phyloP scores from a whole-genome alignment of 2,329 filamentous ascomycete genomes.

The Fusarium sp. region DNA sequence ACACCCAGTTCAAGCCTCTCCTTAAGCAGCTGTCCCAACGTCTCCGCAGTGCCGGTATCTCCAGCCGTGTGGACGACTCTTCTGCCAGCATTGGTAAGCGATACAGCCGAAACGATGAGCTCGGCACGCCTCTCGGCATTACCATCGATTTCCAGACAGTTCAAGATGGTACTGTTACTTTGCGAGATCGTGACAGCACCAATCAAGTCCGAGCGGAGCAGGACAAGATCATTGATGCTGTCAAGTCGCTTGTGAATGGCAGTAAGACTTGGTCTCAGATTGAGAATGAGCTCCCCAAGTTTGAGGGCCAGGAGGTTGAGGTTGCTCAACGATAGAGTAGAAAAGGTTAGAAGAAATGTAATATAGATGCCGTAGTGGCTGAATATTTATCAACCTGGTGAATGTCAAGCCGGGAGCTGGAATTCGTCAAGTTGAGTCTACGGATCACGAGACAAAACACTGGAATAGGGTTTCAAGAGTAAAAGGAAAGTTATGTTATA shows the following conservation, averaged over 20 bases:
- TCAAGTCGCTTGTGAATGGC: conserved; percentile 63
- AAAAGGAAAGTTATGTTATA: too few relatives aligned
- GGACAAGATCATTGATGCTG: conserved; percentile 79
- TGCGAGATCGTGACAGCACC: conserved; percentile 90
- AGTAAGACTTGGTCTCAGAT: conserved; percentile 74
- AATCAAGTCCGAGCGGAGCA: conserved; percentile 88
- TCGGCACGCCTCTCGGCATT: conserved; percentile 92
- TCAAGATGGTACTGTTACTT: conserved; percentile 85
- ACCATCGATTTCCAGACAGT: conserved; percentile 97
- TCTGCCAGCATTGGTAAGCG: conserved; percentile 94
- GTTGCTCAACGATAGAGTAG: conserved; percentile 47
- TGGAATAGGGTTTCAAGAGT: too few relatives aligned
- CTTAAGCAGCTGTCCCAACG: conserved; percentile 77
- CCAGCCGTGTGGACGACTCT: conserved; percentile 88
- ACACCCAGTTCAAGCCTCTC: conserved; percentile 82
- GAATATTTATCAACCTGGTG: neutral
- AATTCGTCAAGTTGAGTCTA: conserved; percentile 20
- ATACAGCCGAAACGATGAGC: conserved; percentile 93
- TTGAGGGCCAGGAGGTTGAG: conserved; percentile 78
- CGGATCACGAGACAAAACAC: conserved; percentile 9
- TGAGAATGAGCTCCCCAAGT: conserved; percentile 80
- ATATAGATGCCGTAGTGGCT: conserved; percentile 28
- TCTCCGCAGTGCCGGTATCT: conserved; percentile 79
- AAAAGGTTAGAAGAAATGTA: conserved; percentile 28
- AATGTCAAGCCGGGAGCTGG: conserved; percentile 14